Base-by-base conservation (phyloP, 768 basidiomycete genomes). In the Kwoniella botswanensis region DNA sequence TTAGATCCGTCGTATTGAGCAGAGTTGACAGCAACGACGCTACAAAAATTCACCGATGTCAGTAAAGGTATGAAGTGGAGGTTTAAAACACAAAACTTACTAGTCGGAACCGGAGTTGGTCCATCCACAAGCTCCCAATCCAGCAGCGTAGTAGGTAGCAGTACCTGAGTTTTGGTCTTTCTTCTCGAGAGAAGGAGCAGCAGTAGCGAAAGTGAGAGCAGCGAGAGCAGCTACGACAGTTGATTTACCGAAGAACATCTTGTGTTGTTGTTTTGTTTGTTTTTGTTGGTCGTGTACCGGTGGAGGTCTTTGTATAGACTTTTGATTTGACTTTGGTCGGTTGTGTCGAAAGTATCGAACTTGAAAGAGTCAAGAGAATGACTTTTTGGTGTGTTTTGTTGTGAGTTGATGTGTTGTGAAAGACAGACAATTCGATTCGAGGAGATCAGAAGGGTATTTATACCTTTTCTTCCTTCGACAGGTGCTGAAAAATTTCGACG, bases 21-120 rank as follows among this genome's bases (percentile, higher is more conserved):
- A 46, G 68, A 63, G 76, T 79, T 79, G 60, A 81, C 67, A 61
- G 78, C 80, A 41, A 79, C 80, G 63, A 81, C 70, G 41, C 68
- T 70, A n/a, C 22, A 46, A 57, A 57, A 22, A 13, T 29, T 50
- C 22, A 41, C 11, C 22, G 35, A 60, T 13, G 21, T 52, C 15
- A 52, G 50, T 17, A 52, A 15, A 52, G 15, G 50, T 17, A 21
- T 52, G 41, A 44, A 43, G 29, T 41, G n/a, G 46, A 63, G 13
- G 21, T 41, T 35, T 5, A 46, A n/a, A 24, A 43, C n/a, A 21
- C 7, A 44, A 24, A 12, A 70, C 68, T 70, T 44, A 70, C 68
- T 62, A 65, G 64, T 77, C 80, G 44, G 44, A 52, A 65, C 77
- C 65, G 44, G 58, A 60, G 72, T 76, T 78, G 52, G 68, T 71